A percentile compares a stretch with the other conserved stretches of the same genome.
phyloP scores from a whole-genome alignment of 768 basidiomycete genomes.

The Xerocomellus amylosporus region DNA sequence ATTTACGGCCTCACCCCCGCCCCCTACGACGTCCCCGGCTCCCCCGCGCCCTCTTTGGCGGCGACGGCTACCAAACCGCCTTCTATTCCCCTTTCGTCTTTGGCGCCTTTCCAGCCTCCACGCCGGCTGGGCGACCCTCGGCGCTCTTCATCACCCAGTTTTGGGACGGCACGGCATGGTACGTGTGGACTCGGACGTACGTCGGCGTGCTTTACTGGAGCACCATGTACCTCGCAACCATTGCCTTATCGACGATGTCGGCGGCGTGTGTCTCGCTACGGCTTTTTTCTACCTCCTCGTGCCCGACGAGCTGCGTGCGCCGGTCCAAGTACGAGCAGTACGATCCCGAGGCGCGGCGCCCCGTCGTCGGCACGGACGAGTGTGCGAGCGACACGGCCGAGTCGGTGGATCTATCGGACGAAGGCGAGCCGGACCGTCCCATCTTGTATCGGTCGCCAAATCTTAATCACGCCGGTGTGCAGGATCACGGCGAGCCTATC shows the following conservation, averaged over 20 bases:
- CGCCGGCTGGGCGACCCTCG: constrained; percentile 85
- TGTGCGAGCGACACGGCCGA: constrained; percentile 41
- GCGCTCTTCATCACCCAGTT: constrained; percentile 94
- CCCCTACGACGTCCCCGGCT: constrained; percentile 88
- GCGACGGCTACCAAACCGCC: constrained; percentile 68
- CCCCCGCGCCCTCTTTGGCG: constrained; percentile 84
- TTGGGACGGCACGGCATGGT: constrained; percentile 70
- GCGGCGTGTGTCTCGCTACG: constrained; percentile 87
- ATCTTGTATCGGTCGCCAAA: constrained; percentile 71
- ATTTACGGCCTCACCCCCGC: too few relatives aligned
- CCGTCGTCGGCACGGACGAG: constrained; percentile 30
- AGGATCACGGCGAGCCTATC: constrained; percentile 1
- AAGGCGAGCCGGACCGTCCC: constrained; percentile 2
- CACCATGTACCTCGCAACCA: constrained; percentile 98
- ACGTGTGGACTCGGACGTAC: constrained; percentile 84
- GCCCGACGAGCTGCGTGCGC: constrained; percentile 70
- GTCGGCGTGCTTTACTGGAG: constrained; percentile 90
- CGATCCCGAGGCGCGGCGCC: constrained; percentile 57
- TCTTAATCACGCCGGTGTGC: constrained; percentile 19
- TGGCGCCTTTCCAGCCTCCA: constrained; percentile 97
- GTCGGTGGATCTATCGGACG: constrained; percentile 12
- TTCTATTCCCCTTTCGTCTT: constrained; percentile 94
- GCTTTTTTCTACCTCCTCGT: constrained; percentile 86
- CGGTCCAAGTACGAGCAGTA: constrained; percentile 71
- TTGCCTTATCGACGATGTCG: constrained; percentile 97